A percentile compares a stretch with the other conserved stretches of the same genome.
phyloP scores from a whole-genome alignment of 139 green algal genomes.

The Nannochloris sp. region DNA sequence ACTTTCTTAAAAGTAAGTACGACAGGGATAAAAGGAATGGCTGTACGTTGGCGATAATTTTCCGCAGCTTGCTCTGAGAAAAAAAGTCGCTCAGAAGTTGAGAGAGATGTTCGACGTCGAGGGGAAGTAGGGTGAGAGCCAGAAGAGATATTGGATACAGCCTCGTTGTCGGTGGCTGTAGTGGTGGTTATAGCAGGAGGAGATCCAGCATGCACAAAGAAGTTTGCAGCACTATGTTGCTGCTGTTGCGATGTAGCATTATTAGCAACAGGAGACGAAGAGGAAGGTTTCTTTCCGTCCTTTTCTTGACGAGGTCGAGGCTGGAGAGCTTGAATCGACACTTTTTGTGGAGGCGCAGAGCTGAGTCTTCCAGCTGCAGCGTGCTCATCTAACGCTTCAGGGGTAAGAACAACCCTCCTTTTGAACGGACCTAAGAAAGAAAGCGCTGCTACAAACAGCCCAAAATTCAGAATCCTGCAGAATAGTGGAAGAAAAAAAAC shows the following conservation, averaged over 20 bases:
- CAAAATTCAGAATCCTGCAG: not conserved
- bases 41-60: not conserved
- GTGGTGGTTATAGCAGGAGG: too few relatives aligned
- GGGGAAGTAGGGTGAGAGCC: too few relatives aligned
- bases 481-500: not conserved
- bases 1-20: slow-evolving; percentile 37
- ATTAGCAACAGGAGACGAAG: too few relatives aligned
- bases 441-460: not conserved
- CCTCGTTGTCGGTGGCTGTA: too few relatives aligned
- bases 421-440: not conserved
- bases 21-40: slow-evolving; percentile 35
- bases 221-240: too few relatives aligned
- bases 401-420: not conserved
- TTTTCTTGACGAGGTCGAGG: too few relatives aligned
- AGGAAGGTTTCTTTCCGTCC: too few relatives aligned
- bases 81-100: not conserved
- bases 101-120: not conserved
- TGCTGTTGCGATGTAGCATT: too few relatives aligned
- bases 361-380: not conserved
- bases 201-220: too few relatives aligned
- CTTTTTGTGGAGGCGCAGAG: too few relatives aligned
- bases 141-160: too few relatives aligned
- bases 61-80: not conserved
- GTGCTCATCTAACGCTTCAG: not conserved
- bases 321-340: too few relatives aligned